These are phyloP conservation scores for Fraxinus baroniana DNA, from an alignment of 305 asterid species.

Conservation along the genomic window DNA sequence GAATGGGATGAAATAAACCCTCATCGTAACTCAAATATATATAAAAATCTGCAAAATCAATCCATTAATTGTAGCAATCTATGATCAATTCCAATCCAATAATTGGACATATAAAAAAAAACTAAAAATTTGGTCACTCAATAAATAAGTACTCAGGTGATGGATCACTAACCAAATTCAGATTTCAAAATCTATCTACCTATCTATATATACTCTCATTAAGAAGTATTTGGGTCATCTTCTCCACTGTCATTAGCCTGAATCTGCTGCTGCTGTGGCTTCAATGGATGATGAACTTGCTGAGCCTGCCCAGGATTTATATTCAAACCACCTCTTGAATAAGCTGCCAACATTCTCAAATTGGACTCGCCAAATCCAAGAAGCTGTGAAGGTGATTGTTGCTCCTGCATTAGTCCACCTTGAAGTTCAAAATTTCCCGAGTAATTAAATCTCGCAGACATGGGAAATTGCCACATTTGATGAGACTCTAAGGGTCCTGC, in stretches of 20 bases:
- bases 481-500: slow-evolving; percentile 32
- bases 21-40: not conserved
- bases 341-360: slow-evolving; percentile 68
- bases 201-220: slow-evolving; percentile 20
- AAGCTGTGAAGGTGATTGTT: slow-evolving; percentile 48
- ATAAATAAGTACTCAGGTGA: not conserved
- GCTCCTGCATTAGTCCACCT: slow-evolving; percentile 44
- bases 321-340: slow-evolving; percentile 50
- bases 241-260: slow-evolving; percentile 56
- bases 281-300: slow-evolving; percentile 33
- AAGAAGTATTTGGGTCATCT: slow-evolving; percentile 55
- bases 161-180: not conserved
- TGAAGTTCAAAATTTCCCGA: slow-evolving; percentile 57
- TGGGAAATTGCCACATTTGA: slow-evolving; percentile 63
- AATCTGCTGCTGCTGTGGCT: slow-evolving; percentile 36
- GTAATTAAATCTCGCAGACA: slow-evolving; percentile 41
- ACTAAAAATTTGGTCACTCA: not conserved
- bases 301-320: slow-evolving; percentile 49
- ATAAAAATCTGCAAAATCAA: not conserved
- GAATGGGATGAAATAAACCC: not conserved
- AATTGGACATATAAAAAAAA: not conserved
- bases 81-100: not conserved
- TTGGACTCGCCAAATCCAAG: slow-evolving; percentile 60
- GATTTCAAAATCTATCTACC: not conserved
- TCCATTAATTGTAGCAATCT: not conserved